phyloP scores from a whole-genome alignment of 768 basidiomycete species.

The Obba rivulosa region DNA sequence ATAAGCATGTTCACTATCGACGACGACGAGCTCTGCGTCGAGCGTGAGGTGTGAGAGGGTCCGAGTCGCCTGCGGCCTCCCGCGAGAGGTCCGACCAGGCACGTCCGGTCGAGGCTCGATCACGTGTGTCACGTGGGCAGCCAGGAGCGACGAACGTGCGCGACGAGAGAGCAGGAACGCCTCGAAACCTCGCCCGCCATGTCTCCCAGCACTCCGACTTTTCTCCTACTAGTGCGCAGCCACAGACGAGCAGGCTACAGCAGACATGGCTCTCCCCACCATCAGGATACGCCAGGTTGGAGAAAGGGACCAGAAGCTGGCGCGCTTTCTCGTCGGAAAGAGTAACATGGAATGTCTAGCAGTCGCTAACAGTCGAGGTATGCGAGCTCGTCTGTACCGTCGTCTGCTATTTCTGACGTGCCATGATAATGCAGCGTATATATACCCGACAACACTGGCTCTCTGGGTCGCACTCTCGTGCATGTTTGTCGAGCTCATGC shows the following conservation, averaged over 20 bases:
- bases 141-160: slow-evolving; percentile 18
- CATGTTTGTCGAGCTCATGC: slow-evolving; percentile 51
- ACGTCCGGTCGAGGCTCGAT: no score
- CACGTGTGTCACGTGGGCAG: slow-evolving; percentile 8
- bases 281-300: slow-evolving; percentile 47
- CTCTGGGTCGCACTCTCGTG: slow-evolving; percentile 59
- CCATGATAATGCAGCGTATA: slow-evolving; percentile 35
- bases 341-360: slow-evolving; percentile 64
- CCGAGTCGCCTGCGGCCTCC: no score
- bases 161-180: neutral
- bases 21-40: neutral
- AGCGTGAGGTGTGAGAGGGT: no score
- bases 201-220: neutral
- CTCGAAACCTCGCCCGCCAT: neutral
- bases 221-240: neutral
- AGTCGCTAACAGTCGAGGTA: slow-evolving; percentile 58
- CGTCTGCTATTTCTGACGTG: neutral
- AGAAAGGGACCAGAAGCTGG: slow-evolving; percentile 49
- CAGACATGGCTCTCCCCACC: slow-evolving; percentile 18
- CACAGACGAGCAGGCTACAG: neutral
- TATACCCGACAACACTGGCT: slow-evolving; percentile 53
- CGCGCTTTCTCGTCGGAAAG: slow-evolving; percentile 62
- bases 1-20: slow-evolving; percentile 61
- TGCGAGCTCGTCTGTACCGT: slow-evolving; percentile 11
- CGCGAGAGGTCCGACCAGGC: no score